These are phyloP conservation scores for Xylaria multiplex DNA, from an alignment of 2,329 filamentous ascomycete genomes.

Conservation along the genomic window DNA sequence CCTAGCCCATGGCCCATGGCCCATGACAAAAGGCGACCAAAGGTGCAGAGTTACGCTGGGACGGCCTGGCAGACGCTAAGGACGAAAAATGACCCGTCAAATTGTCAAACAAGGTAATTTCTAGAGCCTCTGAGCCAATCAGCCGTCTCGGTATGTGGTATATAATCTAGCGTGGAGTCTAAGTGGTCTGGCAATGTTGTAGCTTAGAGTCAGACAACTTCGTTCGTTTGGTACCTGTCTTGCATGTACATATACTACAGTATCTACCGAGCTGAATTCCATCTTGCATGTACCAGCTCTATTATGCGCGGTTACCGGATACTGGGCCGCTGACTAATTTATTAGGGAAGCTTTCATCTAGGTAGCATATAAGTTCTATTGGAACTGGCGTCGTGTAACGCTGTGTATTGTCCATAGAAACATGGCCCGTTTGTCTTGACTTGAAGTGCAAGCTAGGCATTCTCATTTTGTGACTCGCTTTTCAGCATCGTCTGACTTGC, in stretches of 20 bases:
- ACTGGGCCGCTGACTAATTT: slow-evolving; percentile 26
- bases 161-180: slow-evolving; percentile 29
- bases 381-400: slow-evolving; percentile 21
- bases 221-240: slow-evolving; percentile 18
- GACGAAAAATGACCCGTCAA: slow-evolving; percentile 29
- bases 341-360: slow-evolving; percentile 10
- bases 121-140: slow-evolving; percentile 30
- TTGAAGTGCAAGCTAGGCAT: slow-evolving; percentile 15
- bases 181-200: slow-evolving; percentile 14
- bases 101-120: slow-evolving; percentile 36
- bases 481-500: slow-evolving; percentile 19
- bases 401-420: slow-evolving; percentile 1
- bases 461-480: slow-evolving; percentile 22
- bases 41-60: slow-evolving; percentile 30
- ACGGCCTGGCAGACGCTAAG: slow-evolving; percentile 31
- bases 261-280: slow-evolving; percentile 11
- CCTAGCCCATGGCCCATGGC: slow-evolving; percentile 18
- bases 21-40: background rate
- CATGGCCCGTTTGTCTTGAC: background rate
- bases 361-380: slow-evolving; percentile 15
- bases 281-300: slow-evolving; percentile 10
- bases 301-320: slow-evolving; percentile 25
- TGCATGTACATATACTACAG: slow-evolving; percentile 3
- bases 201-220: slow-evolving; percentile 12
- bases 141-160: slow-evolving; percentile 16